Evolutionary conservation across 331 rosid genomes (phyloP).

Genomic region (Malus hybrid): DNA sequence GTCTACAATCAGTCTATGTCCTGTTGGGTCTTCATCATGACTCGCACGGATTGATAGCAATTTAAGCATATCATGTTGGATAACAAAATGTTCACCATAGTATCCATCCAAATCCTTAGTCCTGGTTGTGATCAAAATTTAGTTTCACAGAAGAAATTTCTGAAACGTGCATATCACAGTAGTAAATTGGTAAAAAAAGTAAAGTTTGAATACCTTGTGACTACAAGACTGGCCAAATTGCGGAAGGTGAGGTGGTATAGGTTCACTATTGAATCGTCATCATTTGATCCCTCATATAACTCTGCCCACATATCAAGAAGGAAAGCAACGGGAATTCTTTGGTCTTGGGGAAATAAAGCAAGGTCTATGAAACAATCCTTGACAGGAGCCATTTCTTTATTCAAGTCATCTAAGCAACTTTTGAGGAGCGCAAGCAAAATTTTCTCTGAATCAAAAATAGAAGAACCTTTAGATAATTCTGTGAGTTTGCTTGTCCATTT

Average conservation of each 20-base stretch:
- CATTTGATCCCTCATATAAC: neutral
- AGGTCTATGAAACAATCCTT: slow-evolving; percentile 47
- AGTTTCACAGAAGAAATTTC: neutral
- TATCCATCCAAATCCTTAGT: neutral
- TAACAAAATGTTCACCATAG: too few species aligned
- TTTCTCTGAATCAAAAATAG: slow-evolving; percentile 11
- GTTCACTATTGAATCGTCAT: slow-evolving; percentile 21
- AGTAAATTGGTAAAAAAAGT: neutral
- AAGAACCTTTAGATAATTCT: slow-evolving; percentile 16
- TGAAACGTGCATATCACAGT: neutral
- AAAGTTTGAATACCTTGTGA: slow-evolving; percentile 33
- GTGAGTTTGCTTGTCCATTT: slow-evolving; percentile 8
- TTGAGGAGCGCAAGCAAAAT: slow-evolving; percentile 24
- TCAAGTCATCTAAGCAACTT: slow-evolving; percentile 26
- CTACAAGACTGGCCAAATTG: slow-evolving; percentile 42
- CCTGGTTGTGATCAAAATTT: slow-evolving; percentile 1
- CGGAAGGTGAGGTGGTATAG: slow-evolving; percentile 22
- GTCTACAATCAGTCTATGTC: slow-evolving; percentile 29
- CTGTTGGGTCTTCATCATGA: slow-evolving; percentile 9
- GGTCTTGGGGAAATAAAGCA: neutral
- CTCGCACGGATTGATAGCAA: slow-evolving; percentile 29
- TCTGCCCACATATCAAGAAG: too few species aligned
- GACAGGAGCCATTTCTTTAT: neutral
- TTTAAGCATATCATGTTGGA: slow-evolving; percentile 26
- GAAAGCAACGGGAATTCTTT: too few species aligned